A percentile compares a stretch with the other conserved stretches of the same genome.
Conservation (phyloP, 331 rosid genomes). For the Pyrus hybrid region DNA sequence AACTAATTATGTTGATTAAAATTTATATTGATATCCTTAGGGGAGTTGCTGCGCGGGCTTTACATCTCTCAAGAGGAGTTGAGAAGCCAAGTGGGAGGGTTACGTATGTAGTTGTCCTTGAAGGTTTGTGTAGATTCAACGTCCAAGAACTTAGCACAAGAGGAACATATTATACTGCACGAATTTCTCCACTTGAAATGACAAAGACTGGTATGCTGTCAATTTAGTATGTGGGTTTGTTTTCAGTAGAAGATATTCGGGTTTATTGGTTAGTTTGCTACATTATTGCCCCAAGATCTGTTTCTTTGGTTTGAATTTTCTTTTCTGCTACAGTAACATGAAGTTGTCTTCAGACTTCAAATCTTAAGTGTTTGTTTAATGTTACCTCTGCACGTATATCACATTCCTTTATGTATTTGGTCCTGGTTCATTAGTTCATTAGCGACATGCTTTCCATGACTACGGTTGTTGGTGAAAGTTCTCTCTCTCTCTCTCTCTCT, state of each 20-base stretch:
- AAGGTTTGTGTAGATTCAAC: constrained; percentile 91
- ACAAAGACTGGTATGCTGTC: constrained; percentile 59
- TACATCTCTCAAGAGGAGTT: constrained; percentile 97
- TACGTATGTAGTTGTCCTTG: constrained; percentile 89
- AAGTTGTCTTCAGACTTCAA: background rate
- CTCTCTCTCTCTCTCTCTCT: background rate
- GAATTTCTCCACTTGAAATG: constrained; percentile 82
- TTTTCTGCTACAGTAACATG: background rate
- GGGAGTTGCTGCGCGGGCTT: constrained; percentile 95
- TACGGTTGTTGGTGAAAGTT: background rate
- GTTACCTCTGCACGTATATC: background rate
- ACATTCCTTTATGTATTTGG: background rate
- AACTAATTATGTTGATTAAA: background rate
- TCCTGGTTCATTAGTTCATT: background rate
- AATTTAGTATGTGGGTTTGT: background rate
- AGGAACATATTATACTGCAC: constrained; percentile 87
- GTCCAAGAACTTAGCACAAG: constrained; percentile 90
- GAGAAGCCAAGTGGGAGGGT: constrained; percentile 99
- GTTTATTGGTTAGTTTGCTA: background rate
- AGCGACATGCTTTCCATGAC: background rate
- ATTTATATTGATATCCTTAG: constrained; percentile 34
- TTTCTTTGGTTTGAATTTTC: background rate
- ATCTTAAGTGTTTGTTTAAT: background rate
- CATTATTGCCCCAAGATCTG: background rate
- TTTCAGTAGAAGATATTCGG: background rate